A percentile compares a stretch with the other conserved stretches of the same genome.
phyloP scores from a whole-genome alignment of 2,329 filamentous ascomycete species.

The Aspergillus uvarum region DNA sequence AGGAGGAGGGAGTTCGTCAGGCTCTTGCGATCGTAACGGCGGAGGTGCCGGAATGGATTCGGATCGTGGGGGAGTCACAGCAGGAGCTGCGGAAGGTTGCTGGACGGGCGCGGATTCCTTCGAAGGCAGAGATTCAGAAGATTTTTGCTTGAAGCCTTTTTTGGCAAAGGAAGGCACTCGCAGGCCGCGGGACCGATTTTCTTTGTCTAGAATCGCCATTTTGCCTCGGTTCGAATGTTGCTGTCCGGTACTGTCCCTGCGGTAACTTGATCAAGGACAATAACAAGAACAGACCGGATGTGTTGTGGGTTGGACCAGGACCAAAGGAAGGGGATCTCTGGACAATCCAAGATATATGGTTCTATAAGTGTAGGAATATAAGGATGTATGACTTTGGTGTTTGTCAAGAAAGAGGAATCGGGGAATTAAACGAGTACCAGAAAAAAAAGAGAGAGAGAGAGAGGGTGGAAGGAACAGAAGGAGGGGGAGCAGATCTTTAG shows the following conservation, averaged over 20 bases:
- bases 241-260: background rate
- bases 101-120: slow-evolving; percentile 18
- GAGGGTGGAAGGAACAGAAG: background rate
- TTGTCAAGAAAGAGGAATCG: background rate
- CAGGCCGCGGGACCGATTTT: slow-evolving; percentile 34
- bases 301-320: background rate
- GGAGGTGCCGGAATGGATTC: slow-evolving; percentile 12
- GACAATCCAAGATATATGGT: too few species aligned
- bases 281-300: background rate
- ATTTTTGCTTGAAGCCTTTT: slow-evolving; percentile 31
- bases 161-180: slow-evolving; percentile 35
- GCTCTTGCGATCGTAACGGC: background rate
- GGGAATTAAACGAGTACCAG: background rate
- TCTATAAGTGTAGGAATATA: too few species aligned
- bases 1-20: slow-evolving; percentile 3
- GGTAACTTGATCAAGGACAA: background rate
- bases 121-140: slow-evolving; percentile 24
- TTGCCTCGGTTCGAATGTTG: slow-evolving; percentile 7
- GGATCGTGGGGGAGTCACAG: slow-evolving; percentile 8
- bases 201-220: slow-evolving; percentile 38
- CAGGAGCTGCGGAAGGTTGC: slow-evolving; percentile 7
- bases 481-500: background rate
- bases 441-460: background rate
- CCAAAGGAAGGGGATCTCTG: background rate
- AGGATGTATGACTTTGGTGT: background rate